Evolutionary conservation across 768 basidiomycete genomes (phyloP).

Genomic region (Psilocybe subaeruginosa): DNA sequence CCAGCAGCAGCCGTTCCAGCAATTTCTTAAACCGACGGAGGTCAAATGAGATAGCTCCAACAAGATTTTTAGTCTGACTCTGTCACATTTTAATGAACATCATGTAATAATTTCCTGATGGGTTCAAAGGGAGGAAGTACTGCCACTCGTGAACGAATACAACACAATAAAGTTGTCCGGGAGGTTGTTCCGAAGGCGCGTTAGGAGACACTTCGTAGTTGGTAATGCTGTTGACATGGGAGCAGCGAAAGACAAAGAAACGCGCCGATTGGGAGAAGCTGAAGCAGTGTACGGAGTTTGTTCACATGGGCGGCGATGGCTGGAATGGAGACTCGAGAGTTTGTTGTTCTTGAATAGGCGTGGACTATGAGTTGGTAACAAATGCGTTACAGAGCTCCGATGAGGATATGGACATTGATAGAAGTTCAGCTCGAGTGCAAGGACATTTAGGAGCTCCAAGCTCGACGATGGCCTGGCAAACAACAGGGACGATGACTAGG

Average conservation of each 20-base stretch:
- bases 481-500: not conserved
- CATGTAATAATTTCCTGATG: no score
- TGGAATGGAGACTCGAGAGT: not conserved
- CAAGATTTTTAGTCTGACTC: no score
- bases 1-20: no score
- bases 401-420: not conserved
- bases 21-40: no score
- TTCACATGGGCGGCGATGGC: not conserved
- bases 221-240: not conserved
- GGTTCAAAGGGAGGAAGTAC: no score
- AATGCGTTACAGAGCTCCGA: not conserved
- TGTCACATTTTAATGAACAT: no score
- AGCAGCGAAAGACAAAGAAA: conserved; percentile 1
- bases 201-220: not conserved
- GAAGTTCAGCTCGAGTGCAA: not conserved
- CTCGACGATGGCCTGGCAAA: not conserved
- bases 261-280: not conserved
- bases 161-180: not conserved
- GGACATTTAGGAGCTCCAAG: not conserved
- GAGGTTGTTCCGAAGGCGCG: not conserved
- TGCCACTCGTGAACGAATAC: not conserved
- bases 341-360: not conserved
- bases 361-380: not conserved
- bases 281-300: not conserved
- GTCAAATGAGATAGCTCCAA: no score